Conservation (phyloP, 192 early-diverging fungal genomes). For the Entomortierella chlamydospora region DNA sequence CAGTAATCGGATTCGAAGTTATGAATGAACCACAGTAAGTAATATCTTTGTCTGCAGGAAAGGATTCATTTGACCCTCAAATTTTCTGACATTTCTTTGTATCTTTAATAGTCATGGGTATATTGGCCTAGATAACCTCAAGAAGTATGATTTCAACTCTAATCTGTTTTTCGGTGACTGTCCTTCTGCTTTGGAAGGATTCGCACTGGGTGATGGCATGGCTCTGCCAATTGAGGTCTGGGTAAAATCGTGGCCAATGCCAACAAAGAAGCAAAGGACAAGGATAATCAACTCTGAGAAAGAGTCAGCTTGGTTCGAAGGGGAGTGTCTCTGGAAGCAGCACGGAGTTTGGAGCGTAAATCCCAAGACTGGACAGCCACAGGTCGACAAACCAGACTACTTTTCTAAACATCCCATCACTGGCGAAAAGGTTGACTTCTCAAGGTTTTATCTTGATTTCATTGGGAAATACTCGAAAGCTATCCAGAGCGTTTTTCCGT, state of each 20-base stretch:
- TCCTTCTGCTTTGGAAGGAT: conserved; percentile 77
- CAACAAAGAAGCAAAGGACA: conserved; percentile 66
- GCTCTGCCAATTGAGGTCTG: conserved; percentile 77
- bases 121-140: conserved; percentile 71
- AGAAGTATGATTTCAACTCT: conserved; percentile 70
- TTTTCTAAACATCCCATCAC: conserved; percentile 73
- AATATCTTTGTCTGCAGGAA: too few relatives aligned
- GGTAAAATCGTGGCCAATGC: conserved; percentile 81
- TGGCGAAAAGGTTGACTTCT: conserved; percentile 68
- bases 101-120: conserved; percentile 67
- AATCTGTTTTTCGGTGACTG: conserved; percentile 77
- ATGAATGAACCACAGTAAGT: conserved; percentile 79
- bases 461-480: conserved; percentile 70
- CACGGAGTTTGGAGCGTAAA: conserved; percentile 82
- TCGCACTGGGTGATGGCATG: conserved; percentile 80
- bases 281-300: conserved; percentile 67
- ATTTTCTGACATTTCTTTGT: background rate
- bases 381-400: conserved; percentile 68
- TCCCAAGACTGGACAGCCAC: conserved; percentile 60
- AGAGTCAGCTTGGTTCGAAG: conserved; percentile 71
- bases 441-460: conserved; percentile 77
- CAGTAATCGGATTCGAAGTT: conserved; percentile 83
- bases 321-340: conserved; percentile 79
- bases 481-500: conserved; percentile 67
- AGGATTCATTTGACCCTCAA: too few relatives aligned